phyloP scores from a whole-genome alignment of 176 grass and related monocot species.

The maize (Zea mays) region Zm-B73-REFERENCE-NAM-5.0 NC_050104.1:141676001-141676500 shows the following conservation, averaged over 20 bases:
- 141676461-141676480: no score
- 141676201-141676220: conserved; percentile 68
- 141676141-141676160: conserved; percentile 74
- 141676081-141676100: conserved; percentile 68
- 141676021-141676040: conserved; percentile 86
- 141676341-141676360: no score
- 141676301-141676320: no score
- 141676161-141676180: conserved; percentile 87
- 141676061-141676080: conserved; percentile 64
- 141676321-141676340: no score
- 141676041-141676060: conserved; percentile 92
- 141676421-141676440: no score
- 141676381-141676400: no score
- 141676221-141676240: conserved; percentile 64
- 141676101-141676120: conserved; percentile 63
- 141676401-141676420: no score
- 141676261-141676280: conserved; percentile 49
- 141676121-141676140: conserved; percentile 55
- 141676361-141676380: no score
- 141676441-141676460: no score
- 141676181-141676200: conserved; percentile 83
- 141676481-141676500: no score
- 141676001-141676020: conserved; percentile 83
- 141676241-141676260: conserved; percentile 52
- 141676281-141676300: no score